A percentile compares a stretch with the other conserved stretches of the same genome.
phyloP scores from a whole-genome alignment of 2,329 filamentous ascomycete species.

The Zymoseptoria pseudotritici region DNA sequence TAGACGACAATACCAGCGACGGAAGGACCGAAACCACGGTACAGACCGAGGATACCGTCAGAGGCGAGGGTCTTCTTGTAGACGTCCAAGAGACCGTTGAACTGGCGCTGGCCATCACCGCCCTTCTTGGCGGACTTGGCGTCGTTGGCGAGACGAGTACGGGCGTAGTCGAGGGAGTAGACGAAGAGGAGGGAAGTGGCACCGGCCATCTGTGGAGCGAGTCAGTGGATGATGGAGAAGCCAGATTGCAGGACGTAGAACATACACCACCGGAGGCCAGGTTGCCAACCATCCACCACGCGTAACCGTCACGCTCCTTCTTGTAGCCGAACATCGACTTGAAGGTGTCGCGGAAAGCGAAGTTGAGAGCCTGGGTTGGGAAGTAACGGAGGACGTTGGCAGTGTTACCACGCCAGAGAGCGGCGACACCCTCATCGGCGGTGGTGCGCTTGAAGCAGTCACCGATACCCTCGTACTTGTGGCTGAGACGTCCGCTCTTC shows the following conservation, averaged over 20 bases:
- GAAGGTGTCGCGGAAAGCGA: constrained; percentile 99
- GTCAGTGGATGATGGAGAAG: constrained; percentile 6
- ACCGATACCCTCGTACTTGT: constrained; percentile 85
- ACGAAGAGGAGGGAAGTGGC: constrained; percentile 99
- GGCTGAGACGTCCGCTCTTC: constrained; percentile 95
- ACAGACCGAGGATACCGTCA: constrained; percentile 98
- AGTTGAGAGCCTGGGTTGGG: constrained; percentile 99
- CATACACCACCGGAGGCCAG: constrained; percentile 98
- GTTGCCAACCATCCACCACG: constrained; percentile 99
- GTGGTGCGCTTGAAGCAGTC: constrained; percentile 96
- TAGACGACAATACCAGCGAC: constrained; percentile 99
- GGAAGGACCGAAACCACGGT: constrained; percentile 99
- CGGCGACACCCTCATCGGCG: constrained; percentile 84
- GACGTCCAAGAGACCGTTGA: constrained; percentile 99
- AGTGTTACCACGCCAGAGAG: constrained; percentile 99
- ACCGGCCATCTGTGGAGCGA: constrained; percentile 69
- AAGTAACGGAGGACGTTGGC: constrained; percentile 99
- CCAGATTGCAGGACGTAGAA: constrained; percentile 26
- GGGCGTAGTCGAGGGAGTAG: constrained; percentile 99
- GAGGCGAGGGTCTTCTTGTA: constrained; percentile 99
- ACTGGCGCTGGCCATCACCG: constrained; percentile 99
- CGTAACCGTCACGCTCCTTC: constrained; percentile 98
- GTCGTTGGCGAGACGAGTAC: constrained; percentile 99
- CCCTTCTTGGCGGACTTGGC: constrained; percentile 96
- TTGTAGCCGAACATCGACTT: constrained; percentile 99